A percentile compares a stretch with the other conserved stretches of the same genome.
Conservation (phyloP, 2,329 filamentous ascomycete genomes). For the Corniculantispora saksenae region DNA sequence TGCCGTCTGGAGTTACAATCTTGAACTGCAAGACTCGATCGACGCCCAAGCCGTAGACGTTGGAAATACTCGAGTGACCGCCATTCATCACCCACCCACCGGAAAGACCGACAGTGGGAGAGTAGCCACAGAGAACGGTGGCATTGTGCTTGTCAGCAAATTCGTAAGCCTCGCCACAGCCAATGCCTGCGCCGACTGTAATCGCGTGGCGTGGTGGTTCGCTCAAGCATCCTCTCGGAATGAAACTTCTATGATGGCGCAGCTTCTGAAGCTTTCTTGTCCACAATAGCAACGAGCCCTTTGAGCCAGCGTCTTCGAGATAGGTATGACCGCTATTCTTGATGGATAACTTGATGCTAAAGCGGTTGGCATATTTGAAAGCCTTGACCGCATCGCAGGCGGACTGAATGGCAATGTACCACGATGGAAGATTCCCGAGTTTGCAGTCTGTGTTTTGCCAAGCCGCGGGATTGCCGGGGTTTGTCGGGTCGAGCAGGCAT, state of each 20-base stretch:
- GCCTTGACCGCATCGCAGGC: conserved; percentile 19
- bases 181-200: conserved; percentile 16
- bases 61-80: conserved; percentile 49
- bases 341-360: conserved; percentile 14
- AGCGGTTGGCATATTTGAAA: conserved; percentile 16
- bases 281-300: conserved; percentile 17
- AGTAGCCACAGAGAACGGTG: conserved; percentile 18
- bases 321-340: conserved; percentile 18
- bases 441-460: conserved; percentile 16
- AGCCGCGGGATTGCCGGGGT: conserved; percentile 11
- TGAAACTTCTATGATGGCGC: conserved; percentile 4
- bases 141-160: conserved; percentile 14
- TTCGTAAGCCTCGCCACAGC: conserved; percentile 18
- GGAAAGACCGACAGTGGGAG: conserved; percentile 17
- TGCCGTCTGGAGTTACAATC: conserved; percentile 49
- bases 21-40: conserved; percentile 57
- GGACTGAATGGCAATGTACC: conserved; percentile 17
- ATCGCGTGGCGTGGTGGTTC: conserved; percentile 1
- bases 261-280: conserved; percentile 15
- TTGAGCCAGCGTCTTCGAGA: not conserved
- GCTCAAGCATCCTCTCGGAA: not conserved
- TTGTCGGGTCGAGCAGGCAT: conserved; percentile 21
- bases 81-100: conserved; percentile 28
- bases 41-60: conserved; percentile 53
- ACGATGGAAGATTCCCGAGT: conserved; percentile 22